Evolutionary conservation across 2,329 filamentous ascomycete species (phyloP), one percentile per base, ranked within the genome.

Genomic region (Trematosphaeria pertusa): DNA sequence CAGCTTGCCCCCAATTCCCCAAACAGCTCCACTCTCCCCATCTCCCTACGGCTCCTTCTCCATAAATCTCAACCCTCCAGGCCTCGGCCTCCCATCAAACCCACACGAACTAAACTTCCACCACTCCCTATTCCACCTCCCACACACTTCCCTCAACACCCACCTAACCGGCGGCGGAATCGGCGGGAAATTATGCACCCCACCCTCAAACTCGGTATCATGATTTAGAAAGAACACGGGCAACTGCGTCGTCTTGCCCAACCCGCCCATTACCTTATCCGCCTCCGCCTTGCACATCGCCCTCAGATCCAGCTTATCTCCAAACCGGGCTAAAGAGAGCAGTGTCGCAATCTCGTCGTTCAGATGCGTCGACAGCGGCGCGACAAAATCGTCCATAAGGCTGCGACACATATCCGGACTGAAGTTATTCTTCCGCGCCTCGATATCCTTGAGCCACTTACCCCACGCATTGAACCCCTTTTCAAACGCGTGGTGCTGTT

Each of bases 111-210:
- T 39, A 50, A 61, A 62, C 41, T 52, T 52, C 53, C 57, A 64
- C 55, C 53, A 61, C n/a, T 40, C 45, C 21, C 15, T 28, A 40
- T 61, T 42, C 53, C 87, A 83, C 24, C 84, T 87, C 79, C 75
- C 76, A 50, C 87, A 87, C 62, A 79, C 87, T 19, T 77, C 84
- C 43, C 74, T 77, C 12, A 86, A 87, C 64, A 87, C 87, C 70
- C 75, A 78, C 45, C 86, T 78, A 58, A 87, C 85, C 1, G 85
- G 85, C 49, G 87, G 87, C 49, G 84, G 50, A 8, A 52, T 19
- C 9, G 49, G 48, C 9, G 49, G 53, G 21, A 58, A 53, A 24
- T 37, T 15, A 44, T 55, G 40, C 10, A 49, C 38, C 5, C 56
- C 52, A 11, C 47, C 43, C 44, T 61, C 56, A 44, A 47, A 60